Conservation (phyloP, 441 rosid genomes). For the Heliophila coronopifolia region DNA sequence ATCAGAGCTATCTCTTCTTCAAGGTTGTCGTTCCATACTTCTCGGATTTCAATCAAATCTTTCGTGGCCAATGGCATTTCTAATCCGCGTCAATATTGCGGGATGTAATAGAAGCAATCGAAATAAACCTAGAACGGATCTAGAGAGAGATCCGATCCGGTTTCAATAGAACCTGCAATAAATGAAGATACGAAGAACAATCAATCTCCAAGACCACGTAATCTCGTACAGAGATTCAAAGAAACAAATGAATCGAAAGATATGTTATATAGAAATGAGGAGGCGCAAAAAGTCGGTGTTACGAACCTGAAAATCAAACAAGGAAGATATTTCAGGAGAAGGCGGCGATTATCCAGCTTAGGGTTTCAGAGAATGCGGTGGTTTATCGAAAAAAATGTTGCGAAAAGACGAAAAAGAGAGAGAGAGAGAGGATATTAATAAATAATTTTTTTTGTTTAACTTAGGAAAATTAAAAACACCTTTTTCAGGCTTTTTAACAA, state of each 20-base stretch:
- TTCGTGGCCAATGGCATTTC: too few relatives aligned
- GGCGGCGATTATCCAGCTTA: constrained; percentile 15
- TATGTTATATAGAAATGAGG: background rate
- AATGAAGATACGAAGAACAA: too few relatives aligned
- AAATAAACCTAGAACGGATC: constrained; percentile 27
- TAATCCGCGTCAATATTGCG: too few relatives aligned
- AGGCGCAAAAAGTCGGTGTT: background rate
- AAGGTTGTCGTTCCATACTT: constrained; percentile 52
- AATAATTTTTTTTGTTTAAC: too few relatives aligned
- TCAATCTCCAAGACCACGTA: background rate
- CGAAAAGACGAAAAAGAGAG: too few relatives aligned
- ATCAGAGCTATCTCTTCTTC: constrained; percentile 48
- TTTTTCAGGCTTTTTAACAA: too few relatives aligned
- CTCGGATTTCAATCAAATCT: constrained; percentile 51
- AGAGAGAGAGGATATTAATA: too few relatives aligned
- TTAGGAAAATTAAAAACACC: too few relatives aligned
- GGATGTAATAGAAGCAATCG: background rate
- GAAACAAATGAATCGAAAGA: background rate
- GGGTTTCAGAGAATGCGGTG: constrained; percentile 22
- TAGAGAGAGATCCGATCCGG: constrained; percentile 24
- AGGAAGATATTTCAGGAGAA: background rate
- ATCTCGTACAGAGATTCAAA: background rate
- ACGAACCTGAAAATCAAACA: constrained; percentile 19
- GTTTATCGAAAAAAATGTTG: constrained; percentile 15
- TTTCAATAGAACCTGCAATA: constrained; percentile 24